Conservation (phyloP, 352 stramenopile species). For the Phytophthora fragariae region DNA sequence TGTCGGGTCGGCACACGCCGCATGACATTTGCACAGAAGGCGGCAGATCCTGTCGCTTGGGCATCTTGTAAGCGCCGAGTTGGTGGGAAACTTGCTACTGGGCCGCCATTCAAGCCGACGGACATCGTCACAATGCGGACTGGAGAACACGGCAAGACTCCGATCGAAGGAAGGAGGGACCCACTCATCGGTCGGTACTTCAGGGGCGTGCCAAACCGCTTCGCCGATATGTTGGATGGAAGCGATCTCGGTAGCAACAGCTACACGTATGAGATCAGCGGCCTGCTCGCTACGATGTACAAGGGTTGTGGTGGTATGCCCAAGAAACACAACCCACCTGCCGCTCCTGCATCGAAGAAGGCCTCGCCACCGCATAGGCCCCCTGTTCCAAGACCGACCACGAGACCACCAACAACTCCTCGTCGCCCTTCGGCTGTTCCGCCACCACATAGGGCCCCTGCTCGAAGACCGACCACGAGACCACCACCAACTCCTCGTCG, state of each 20-base stretch:
- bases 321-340: not conserved
- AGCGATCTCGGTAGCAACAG: slow-evolving; percentile 49
- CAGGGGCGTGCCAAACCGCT: slow-evolving; percentile 37
- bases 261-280: slow-evolving; percentile 61
- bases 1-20: slow-evolving; percentile 53
- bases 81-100: slow-evolving; percentile 19
- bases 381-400: not conserved
- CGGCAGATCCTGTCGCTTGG: slow-evolving; percentile 48
- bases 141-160: slow-evolving; percentile 34
- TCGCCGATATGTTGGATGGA: slow-evolving; percentile 48
- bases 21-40: slow-evolving; percentile 58
- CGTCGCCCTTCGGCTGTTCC: not conserved
- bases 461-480: not conserved
- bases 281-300: slow-evolving; percentile 46
- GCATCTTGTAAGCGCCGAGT: slow-evolving; percentile 46
- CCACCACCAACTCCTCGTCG: not conserved
- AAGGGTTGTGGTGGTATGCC: slow-evolving; percentile 28
- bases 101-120: slow-evolving; percentile 46
- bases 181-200: slow-evolving; percentile 54
- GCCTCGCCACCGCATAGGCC: not conserved
- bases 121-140: slow-evolving; percentile 54
- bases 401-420: not conserved
- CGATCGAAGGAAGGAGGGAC: slow-evolving; percentile 42
- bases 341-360: too few relatives aligned
- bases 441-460: not conserved